phyloP scores from a whole-genome alignment of 768 basidiomycete species.

The Holtermanniella nyarrowii region DNA sequence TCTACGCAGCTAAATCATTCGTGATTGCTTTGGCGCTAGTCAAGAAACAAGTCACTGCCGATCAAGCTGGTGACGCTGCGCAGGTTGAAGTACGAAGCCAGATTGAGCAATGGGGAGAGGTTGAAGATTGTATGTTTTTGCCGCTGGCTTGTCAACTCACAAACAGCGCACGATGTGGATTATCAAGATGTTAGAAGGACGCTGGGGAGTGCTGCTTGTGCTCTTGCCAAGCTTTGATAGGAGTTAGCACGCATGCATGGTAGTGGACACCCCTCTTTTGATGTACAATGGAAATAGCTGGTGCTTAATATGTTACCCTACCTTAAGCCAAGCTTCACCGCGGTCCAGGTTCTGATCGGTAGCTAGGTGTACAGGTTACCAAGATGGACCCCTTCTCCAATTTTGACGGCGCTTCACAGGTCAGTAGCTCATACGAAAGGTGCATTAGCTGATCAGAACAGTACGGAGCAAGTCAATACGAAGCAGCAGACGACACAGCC shows the following conservation, averaged over 20 bases:
- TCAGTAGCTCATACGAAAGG: conserved; percentile 4
- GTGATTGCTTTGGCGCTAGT: conserved; percentile 77
- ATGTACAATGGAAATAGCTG: too few relatives aligned
- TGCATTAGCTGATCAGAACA: neutral
- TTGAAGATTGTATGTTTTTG: conserved; percentile 78
- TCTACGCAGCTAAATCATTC: conserved; percentile 81
- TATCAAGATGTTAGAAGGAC: conserved; percentile 83
- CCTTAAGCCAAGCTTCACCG: too few relatives aligned
- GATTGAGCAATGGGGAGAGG: conserved; percentile 97
- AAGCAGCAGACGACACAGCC: neutral
- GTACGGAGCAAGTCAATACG: neutral
- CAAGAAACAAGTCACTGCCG: conserved; percentile 59
- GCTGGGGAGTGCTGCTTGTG: conserved; percentile 66
- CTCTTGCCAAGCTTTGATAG: conserved; percentile 42
- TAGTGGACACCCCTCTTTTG: too few relatives aligned
- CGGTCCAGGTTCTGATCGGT: neutral
- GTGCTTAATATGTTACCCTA: too few relatives aligned
- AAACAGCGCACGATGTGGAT: conserved; percentile 90
- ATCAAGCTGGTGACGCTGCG: conserved; percentile 72
- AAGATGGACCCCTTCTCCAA: conserved; percentile 37
- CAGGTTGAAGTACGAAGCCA: conserved; percentile 92
- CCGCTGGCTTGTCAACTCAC: neutral
- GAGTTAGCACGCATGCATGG: too few relatives aligned
- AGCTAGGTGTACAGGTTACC: neutral
- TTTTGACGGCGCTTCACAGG: conserved; percentile 42